Base-by-base conservation (phyloP, 345 rosid species). In the Murraya koenigii region DNA sequence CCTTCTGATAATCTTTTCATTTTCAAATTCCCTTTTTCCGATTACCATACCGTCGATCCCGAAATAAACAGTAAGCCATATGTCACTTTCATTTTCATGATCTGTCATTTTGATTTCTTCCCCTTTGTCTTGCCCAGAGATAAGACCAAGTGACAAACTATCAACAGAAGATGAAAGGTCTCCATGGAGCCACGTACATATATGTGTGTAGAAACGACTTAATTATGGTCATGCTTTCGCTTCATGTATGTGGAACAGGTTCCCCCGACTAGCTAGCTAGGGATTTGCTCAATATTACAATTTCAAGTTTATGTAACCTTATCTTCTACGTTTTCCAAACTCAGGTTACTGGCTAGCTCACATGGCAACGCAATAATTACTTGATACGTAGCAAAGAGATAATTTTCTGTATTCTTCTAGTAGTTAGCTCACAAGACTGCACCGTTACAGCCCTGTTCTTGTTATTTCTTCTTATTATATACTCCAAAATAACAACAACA, bases 21-120 rank as follows among this genome's bases (percentile, higher is more conserved):
- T 58, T 28, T 33, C 35, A 2, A 44, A 13, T 13, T 0, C 49
- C 14, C 7, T 14, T 26, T 69, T 28, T 33, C 23, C 39, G 11
- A 22, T 26, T 68, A 25, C 32, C 8, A 20, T n/a, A 4, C 26
- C 25, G 15, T 66, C 22, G 7, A 52, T 49, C 55, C 14, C 20
- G 5, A 52, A 61, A 8, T 3, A 67, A 23, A 41, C 60, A 32
- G 26, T 36, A 36, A 23, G 4, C 59, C 35, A 23, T 59, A 9
- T 41, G 62, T 26, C 75, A 36, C 41, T 55, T 65, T 5, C 10
- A 7, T 49, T 60, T 20, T 23, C 26, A 8, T 52, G 59, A 75
- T 62, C 67, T 70, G 79, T 70, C 72, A 60, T 67, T 74, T 49
- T 47, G 70, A 54, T 61, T 33, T 68, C 32, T 33, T 66, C n/a